Evolutionary conservation across 2,329 filamentous ascomycete species (phyloP), one percentile per base, ranked within the genome.

Genomic region (Beauveria caledonica): DNA sequence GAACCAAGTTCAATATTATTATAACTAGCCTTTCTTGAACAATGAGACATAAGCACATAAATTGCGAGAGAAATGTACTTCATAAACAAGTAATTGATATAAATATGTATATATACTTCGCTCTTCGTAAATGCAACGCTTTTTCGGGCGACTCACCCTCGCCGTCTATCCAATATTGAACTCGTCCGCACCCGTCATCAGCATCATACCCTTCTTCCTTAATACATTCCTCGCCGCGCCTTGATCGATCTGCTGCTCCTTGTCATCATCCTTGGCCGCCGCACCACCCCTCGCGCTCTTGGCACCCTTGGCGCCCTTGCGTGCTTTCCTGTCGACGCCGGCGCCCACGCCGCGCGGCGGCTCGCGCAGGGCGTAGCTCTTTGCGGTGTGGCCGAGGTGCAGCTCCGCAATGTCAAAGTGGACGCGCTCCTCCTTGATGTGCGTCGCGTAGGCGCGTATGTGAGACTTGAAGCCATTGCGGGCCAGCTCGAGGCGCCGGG

Each of bases 321-420:
- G 73, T 67, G 76, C 69, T 73, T 77, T 73, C 68, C 74, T 71
- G 70, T 80, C 65, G 74, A 82, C 71, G 10, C 82, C 81, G 2
- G 78, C 79, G 39, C 86, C 86, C 59, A 99, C 95, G 54, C 89
- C 88, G 5, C 89, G 88, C 0, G 94, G 94, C 36, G 90, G 86
- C 72, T 99, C 94, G 64, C 95, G 82, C 65, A 99, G 76, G 1
- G 87, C 94, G 71, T 96, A 99, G 27, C 89, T 90, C 78, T 99
- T 99, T 8, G 93, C 93, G 65, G 94, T 78, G 78, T 99, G 94
- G 3, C 94, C 94, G 8, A 97, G 77, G 72, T 99, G 94, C 51
- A 99, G 77, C 68, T 90, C 85, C 62, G 90, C 92, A 73, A 97
- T 95, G 72, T 97, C 90, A 72, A 99, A 99, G 71, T 89, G 92